Conservation (phyloP, 108 stramenopile species). For the Skeletonema tropicum region DNA sequence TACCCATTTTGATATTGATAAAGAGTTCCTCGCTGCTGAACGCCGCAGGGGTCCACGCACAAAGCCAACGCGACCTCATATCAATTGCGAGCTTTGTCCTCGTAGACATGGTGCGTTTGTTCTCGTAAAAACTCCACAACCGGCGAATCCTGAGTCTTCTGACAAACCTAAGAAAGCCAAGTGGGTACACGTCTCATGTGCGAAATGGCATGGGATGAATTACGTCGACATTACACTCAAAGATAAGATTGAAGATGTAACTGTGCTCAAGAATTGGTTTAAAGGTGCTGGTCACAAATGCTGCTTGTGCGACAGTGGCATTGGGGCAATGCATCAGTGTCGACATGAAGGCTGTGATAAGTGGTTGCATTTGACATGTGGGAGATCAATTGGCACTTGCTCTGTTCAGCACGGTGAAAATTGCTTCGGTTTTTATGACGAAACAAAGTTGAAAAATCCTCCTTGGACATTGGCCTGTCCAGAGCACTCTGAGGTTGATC, state of each 20-base stretch:
- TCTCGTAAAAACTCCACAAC: slow-evolving; percentile 41
- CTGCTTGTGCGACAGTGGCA: slow-evolving; percentile 65
- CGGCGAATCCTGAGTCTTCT: background rate
- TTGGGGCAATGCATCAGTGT: slow-evolving; percentile 77
- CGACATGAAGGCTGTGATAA: slow-evolving; percentile 58
- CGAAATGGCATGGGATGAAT: slow-evolving; percentile 87
- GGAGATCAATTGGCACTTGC: slow-evolving; percentile 72
- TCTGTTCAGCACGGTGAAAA: slow-evolving; percentile 87
- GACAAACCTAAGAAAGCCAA: slow-evolving; percentile 37
- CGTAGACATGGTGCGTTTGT: slow-evolving; percentile 78
- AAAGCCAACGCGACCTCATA: slow-evolving; percentile 51
- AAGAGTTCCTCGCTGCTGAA: slow-evolving; percentile 49
- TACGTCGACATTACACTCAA: slow-evolving; percentile 53
- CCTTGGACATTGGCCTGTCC: slow-evolving; percentile 84
- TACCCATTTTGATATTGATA: slow-evolving; percentile 68
- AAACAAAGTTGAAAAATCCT: slow-evolving; percentile 42
- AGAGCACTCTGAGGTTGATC: slow-evolving; percentile 67
- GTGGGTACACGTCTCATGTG: slow-evolving; percentile 84
- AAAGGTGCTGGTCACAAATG: slow-evolving; percentile 50
- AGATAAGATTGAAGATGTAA: slow-evolving; percentile 73
- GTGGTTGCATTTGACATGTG: slow-evolving; percentile 85
- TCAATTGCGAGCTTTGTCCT: slow-evolving; percentile 86
- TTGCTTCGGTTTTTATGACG: slow-evolving; percentile 53
- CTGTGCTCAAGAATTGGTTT: slow-evolving; percentile 60
- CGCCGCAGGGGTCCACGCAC: slow-evolving; percentile 45